These are phyloP conservation scores for Trypanosoma cruzi DNA, from an alignment of 208 protist genomes.

Conservation along the genomic window DNA sequence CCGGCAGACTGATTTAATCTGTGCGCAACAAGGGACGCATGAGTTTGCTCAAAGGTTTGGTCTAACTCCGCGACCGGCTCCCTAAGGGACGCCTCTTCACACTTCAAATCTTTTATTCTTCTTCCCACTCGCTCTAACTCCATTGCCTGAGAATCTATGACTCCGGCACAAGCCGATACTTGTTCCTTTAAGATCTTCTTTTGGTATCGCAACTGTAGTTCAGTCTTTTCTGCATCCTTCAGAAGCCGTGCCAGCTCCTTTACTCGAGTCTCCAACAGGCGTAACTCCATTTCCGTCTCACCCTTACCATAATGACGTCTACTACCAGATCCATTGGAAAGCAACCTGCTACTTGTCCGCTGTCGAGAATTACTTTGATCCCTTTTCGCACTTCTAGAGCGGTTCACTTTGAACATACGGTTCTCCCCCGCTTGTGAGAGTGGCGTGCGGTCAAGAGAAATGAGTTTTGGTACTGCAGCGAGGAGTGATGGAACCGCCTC, in stretches of 20 bases:
- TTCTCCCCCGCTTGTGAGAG: constrained; percentile 75
- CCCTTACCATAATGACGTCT: not conserved
- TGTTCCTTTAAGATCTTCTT: constrained; percentile 58
- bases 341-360: constrained; percentile 1
- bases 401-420: constrained; percentile 41
- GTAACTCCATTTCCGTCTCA: constrained; percentile 39
- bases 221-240: constrained; percentile 41
- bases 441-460: constrained; percentile 54
- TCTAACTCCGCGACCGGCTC: constrained; percentile 51
- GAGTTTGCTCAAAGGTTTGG: constrained; percentile 76
- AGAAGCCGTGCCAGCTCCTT: constrained; percentile 67
- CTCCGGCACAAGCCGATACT: constrained; percentile 46
- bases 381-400: constrained; percentile 18
- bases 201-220: constrained; percentile 44
- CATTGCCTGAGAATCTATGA: constrained; percentile 63
- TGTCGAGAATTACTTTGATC: constrained; percentile 4
- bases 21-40: constrained; percentile 65
- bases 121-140: constrained; percentile 49
- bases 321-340: not conserved
- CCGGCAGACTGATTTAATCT: constrained; percentile 25
- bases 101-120: constrained; percentile 47
- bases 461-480: constrained; percentile 48
- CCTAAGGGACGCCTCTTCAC: constrained; percentile 40
- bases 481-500: constrained; percentile 27
- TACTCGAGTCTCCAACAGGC: constrained; percentile 57